Base-by-base conservation (phyloP, 2,329 filamentous ascomycete genomes). In the Beauveria scarabaeidicola region DNA sequence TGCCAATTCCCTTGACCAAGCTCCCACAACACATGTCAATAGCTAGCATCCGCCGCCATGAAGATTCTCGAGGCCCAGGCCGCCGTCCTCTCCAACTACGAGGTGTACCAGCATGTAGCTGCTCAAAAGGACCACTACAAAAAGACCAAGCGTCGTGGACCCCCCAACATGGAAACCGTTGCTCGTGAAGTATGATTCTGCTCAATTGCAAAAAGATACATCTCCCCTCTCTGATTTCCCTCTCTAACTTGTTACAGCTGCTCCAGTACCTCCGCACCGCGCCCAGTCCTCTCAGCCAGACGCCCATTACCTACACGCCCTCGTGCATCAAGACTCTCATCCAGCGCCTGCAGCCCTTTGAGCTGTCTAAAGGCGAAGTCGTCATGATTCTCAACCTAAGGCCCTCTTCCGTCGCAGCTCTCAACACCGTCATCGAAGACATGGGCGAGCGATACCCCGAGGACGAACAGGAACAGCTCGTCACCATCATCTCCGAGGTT, bases 1-100 rank as follows among this genome's bases (percentile, higher is more conserved):
- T 19, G 36, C 36, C 43, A 15, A 23, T 15, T 36, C 13, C 32
- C 29, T 13, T 13, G 13, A 3, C 32, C 13, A 15, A 6, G 32
- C 11, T 15, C 32, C 32, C 13, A 15, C 5, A 15, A 36, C 32
- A 36, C 32, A 13, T 6, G 13, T 6, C 5, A 36, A 36, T 11
- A 36, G 5, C 32, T 8, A 36, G 6, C 38, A 54, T 32, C 43
- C 11, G 40, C 15, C 66, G 70, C 40, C 21, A 86, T 87, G 84
- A 87, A 89, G 80, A 82, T 91, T 68, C 74, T 90, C 66, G 87
- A 88, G 68, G 77, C 87, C 3, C 86, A 90, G 69, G 83, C 83
- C 32, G 86, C 86, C 5, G 79, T 86, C 46, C 77, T 91, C 67
- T 83, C 84, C 69, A 91, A 91, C 71, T 87, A 83, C 64, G 88